phyloP scores from a whole-genome alignment of 2,329 filamentous ascomycete species.

The Fusarium poae region DNA sequence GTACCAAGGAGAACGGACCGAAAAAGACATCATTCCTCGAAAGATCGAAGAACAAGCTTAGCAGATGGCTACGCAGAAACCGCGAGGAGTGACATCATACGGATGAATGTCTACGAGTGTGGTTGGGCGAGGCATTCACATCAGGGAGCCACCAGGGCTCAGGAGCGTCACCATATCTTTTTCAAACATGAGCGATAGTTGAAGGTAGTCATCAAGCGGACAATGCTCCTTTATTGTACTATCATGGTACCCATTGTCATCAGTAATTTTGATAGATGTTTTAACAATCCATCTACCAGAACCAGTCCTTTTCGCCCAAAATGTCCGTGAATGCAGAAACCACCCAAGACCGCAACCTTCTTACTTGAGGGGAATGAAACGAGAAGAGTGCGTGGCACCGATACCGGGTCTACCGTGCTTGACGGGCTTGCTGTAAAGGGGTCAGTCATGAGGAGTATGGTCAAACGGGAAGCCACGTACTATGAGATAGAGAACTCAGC shows the following conservation, averaged over 20 bases:
- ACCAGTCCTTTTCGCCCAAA: constrained; percentile 70
- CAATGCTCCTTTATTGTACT: constrained; percentile 60
- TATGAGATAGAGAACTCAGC: constrained; percentile 99
- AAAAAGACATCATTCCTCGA: too few relatives aligned
- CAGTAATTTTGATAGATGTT: constrained; percentile 60
- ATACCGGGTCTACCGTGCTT: constrained; percentile 99
- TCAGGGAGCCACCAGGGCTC: neutral
- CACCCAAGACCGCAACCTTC: constrained; percentile 69
- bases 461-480: constrained; percentile 69
- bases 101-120: neutral
- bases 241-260: constrained; percentile 61
- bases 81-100: neutral
- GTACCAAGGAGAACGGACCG: neutral
- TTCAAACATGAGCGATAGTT: constrained; percentile 33
- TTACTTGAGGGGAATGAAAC: constrained; percentile 99
- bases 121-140: too few relatives aligned
- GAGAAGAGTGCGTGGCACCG: constrained; percentile 99
- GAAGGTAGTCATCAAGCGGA: constrained; percentile 52
- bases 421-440: constrained; percentile 85
- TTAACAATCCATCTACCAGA: constrained; percentile 61
- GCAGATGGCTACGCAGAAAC: neutral
- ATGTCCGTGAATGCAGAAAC: constrained; percentile 70
- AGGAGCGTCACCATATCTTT: constrained; percentile 21
- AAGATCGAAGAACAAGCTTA: neutral
- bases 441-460: constrained; percentile 60